Base-by-base conservation (phyloP, 495 filamentous ascomycete species). In the Wilcoxina mikolae region DNA sequence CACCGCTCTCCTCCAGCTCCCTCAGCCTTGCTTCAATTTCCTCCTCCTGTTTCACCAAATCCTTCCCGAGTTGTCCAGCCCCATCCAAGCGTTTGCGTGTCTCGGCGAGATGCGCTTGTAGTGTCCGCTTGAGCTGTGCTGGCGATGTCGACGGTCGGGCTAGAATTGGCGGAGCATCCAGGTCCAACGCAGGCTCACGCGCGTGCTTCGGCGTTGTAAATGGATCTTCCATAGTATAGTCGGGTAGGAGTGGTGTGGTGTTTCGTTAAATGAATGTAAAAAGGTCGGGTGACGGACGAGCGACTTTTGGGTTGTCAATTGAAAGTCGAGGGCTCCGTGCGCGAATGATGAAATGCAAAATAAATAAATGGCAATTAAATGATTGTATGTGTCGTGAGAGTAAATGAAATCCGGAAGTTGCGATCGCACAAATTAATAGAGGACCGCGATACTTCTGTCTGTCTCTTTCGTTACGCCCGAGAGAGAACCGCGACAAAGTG, bases 1-100 rank as follows among this genome's bases (percentile, higher is more conserved):
- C 74, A 42, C 87, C 83, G 58, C 79, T 76, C 60, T 78, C 79
- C 60, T 93, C 85, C 0, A 96, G 79, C 58, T 95, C 91, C 59
- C 80, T 81, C 56, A 98, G 69, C 59, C 82, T 78, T 42, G 89
- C 86, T 46, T 79, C 76, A 39, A 96, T 74, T 47, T 90, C 79
- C 60, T 79, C 80, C 56, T 84, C 82, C 66, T 96, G 93, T 48
- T 85, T 76, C 18, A 95, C 77, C 10, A 98, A 77, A 0, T 85
- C 80, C 15, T 80, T 88, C 38, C 91, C 91, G 33, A 96, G 68
- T 61, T 82, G 87, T 3, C 84, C 89, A 3, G 91, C 85, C 65
- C 94, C 88, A 65, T 94, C 83, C 59, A 96, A 80, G 55, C 89
- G 76, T 51, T 87, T 82, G 55, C 93, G 85, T 0, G 90, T 94